Evolutionary conservation across 441 rosid genomes (phyloP).

Genomic region (Corymbia citriodora): DNA sequence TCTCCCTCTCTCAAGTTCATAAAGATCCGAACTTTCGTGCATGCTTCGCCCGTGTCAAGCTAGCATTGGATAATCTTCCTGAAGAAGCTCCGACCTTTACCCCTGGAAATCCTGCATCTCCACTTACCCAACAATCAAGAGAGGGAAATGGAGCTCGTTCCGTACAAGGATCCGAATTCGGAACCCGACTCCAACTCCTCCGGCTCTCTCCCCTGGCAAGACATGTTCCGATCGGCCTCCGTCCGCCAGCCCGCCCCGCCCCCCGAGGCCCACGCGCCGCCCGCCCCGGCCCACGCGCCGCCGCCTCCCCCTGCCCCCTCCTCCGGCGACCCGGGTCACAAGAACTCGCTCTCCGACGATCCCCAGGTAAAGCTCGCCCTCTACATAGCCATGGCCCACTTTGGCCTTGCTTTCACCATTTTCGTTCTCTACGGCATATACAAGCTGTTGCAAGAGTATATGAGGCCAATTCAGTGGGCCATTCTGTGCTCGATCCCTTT

Average conservation of each 20-base stretch:
- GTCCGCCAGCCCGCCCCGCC: constrained; percentile 54
- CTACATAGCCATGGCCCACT: constrained; percentile 97
- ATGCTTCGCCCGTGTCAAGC: background rate
- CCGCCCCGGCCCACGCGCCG: constrained; percentile 4
- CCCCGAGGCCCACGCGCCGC: constrained; percentile 12
- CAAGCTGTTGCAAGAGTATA: constrained; percentile 77
- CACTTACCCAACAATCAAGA: background rate
- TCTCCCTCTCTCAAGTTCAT: background rate
- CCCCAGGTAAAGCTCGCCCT: constrained; percentile 84
- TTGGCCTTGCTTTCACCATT: constrained; percentile 71
- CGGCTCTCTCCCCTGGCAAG: constrained; percentile 67
- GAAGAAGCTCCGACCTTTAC: background rate
- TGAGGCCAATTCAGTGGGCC: constrained; percentile 96
- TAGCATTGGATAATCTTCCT: background rate
- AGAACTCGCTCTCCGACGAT: constrained; percentile 37
- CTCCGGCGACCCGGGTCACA: constrained; percentile 15
- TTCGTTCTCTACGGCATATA: constrained; percentile 65
- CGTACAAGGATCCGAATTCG: constrained; percentile 35
- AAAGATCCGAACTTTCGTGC: background rate
- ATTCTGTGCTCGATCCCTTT: constrained; percentile 86
- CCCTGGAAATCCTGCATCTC: background rate
- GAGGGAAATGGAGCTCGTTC: constrained; percentile 70
- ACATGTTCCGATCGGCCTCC: constrained; percentile 94
- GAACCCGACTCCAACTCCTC: constrained; percentile 33
- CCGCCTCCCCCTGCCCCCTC: background rate